These are phyloP conservation scores for Simplicillium sp. DNA, from an alignment of 2,329 filamentous ascomycete species.

Conservation along the genomic window DNA sequence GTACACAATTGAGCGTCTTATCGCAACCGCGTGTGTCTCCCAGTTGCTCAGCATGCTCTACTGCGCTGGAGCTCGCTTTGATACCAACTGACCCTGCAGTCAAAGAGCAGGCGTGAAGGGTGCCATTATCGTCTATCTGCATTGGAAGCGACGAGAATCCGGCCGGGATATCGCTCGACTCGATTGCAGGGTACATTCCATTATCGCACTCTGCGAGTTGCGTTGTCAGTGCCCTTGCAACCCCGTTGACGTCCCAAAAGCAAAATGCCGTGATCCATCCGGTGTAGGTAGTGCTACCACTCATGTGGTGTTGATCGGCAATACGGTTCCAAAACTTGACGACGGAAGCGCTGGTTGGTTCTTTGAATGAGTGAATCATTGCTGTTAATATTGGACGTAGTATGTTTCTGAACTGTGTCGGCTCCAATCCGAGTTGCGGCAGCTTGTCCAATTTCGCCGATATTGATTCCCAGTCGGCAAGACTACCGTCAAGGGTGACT, in stretches of 20 bases:
- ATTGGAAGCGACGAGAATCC: background rate
- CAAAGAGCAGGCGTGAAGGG: background rate
- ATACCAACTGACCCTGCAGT: background rate
- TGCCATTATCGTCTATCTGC: background rate
- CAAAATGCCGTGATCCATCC: conserved; percentile 31
- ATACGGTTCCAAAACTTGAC: background rate
- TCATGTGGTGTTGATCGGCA: background rate
- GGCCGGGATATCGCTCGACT: background rate
- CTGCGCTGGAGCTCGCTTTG: background rate
- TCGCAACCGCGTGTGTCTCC: background rate
- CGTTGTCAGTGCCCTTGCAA: background rate
- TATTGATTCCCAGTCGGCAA: conserved; percentile 28
- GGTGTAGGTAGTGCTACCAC: conserved; percentile 16
- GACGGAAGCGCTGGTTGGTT: background rate
- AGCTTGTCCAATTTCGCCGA: background rate
- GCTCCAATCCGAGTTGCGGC: background rate
- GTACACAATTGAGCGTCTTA: background rate
- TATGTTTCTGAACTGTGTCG: background rate
- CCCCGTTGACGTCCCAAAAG: conserved; percentile 18
- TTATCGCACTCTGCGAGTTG: background rate
- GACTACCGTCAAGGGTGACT: conserved; percentile 36
- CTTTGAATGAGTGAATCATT: background rate
- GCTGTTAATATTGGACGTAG: background rate
- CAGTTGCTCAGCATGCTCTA: no score
- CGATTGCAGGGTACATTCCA: background rate